Evolutionary conservation across 257 asterid genomes (phyloP), one percentile per base, ranked within the genome.

Genomic region (Sherardia arvensis): DNA sequence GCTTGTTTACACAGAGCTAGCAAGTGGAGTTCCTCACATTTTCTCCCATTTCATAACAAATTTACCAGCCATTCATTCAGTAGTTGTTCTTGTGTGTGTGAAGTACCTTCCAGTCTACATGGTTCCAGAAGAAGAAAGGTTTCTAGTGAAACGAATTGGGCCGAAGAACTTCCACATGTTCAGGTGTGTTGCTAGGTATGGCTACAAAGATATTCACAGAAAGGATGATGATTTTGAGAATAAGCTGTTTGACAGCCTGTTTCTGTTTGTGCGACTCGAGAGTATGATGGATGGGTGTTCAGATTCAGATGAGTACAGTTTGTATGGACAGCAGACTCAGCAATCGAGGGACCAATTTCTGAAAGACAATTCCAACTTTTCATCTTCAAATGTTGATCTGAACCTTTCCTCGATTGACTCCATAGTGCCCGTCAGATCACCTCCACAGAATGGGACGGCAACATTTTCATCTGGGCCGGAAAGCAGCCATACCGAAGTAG

Each of bases 211-310:
- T 68, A 91, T 92, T 17, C 99, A 89, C 66, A 89, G 78, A 71
- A 92, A 87, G 51, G 97, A 92, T 30, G 99, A 89, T 1, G 90
- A 82, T 18, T 92, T 92, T 9, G 97, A 92, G 87, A 89, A 76
- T 36, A 92, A 89, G 79, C 86, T 92, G 3, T 89, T 92, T 12
- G 85, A 74, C 57, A 83, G 76, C 60, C 87, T 89, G 9, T 89
- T 92, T 83, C 69, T 34, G 71, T 89, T 92, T 58, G 94, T 92
- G 17, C 87, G 97, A 9, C 93, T 92, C 0, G 99, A 92, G 84
- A 62, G 90, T 0, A 87, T 92, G 97, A 92, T 92, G 99, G 99
- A 92, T 66, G 96, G 95, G 29, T 92, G 85, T 53, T 89, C 99
- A 0, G 99, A 92, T 66, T 92, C 99, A 0, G 99, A 92, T 18